Percentiles rank a stretch among this genome's conserved stretches.
Evolutionary conservation across 2,329 filamentous ascomycete species (phyloP).

Genomic region (Periconia sp.): DNA sequence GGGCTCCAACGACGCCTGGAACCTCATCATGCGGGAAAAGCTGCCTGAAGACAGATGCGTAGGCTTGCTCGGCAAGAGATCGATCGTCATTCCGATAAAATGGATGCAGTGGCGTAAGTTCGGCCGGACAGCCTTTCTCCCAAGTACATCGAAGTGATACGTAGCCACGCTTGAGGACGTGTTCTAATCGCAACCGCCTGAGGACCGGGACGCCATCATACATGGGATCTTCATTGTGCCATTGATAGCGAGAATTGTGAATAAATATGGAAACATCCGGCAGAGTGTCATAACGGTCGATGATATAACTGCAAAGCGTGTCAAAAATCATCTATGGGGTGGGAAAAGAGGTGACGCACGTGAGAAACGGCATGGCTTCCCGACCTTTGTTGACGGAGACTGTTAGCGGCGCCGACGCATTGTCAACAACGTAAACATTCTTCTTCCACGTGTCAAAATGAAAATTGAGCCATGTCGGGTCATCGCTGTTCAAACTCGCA

Average conservation of each 20-base stretch:
- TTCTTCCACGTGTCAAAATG: conserved; percentile 32
- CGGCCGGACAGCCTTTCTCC: conserved; percentile 52
- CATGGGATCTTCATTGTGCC: conserved; percentile 53
- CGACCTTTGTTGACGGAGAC: conserved; percentile 48
- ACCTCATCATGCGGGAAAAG: conserved; percentile 43
- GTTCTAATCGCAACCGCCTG: conserved; percentile 45
- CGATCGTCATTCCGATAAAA: conserved; percentile 35
- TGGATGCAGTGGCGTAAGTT: conserved; percentile 47
- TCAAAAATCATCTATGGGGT: not conserved
- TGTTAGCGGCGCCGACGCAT: conserved; percentile 34
- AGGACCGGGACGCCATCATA: conserved; percentile 51
- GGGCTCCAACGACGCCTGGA: conserved; percentile 48
- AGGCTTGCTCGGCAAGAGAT: conserved; percentile 39
- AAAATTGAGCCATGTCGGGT: conserved; percentile 38
- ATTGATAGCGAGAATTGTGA: conserved; percentile 41
- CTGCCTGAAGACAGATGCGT: conserved; percentile 47
- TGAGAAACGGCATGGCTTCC: conserved; percentile 50
- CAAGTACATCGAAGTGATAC: conserved; percentile 54
- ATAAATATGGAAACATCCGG: conserved; percentile 39
- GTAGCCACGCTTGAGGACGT: conserved; percentile 50
- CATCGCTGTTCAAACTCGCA: conserved; percentile 27
- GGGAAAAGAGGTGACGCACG: conserved; percentile 26
- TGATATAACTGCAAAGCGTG: conserved; percentile 34
- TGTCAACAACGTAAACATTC: conserved; percentile 44
- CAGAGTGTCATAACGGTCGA: conserved; percentile 35